Conservation (phyloP, 306 rosid species). For the Gastrolobium bilobum region DNA sequence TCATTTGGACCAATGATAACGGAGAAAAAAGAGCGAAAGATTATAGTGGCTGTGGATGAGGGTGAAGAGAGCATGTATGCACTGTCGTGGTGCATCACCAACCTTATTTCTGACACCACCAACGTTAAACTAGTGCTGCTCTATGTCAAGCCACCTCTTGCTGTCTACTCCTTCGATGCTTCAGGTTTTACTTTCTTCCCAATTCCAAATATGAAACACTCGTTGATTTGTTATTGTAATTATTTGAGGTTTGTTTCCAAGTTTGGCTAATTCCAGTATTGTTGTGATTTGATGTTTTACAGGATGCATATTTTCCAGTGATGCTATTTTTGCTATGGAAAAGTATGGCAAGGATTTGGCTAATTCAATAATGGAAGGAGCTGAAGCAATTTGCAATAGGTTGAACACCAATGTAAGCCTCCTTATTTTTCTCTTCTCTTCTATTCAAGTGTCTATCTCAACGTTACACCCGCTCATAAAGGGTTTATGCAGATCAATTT, state of each 20-base stretch:
- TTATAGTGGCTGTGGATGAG: constrained; percentile 87
- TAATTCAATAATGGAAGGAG: constrained; percentile 71
- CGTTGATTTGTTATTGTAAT: neutral
- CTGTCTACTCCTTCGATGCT: constrained; percentile 60
- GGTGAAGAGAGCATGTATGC: constrained; percentile 86
- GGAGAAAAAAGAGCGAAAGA: constrained; percentile 51
- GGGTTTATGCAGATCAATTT: constrained; percentile 57
- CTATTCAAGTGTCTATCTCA: neutral
- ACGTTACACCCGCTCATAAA: neutral
- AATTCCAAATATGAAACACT: neutral
- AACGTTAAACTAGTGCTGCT: constrained; percentile 66
- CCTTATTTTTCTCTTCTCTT: neutral
- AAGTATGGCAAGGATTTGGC: constrained; percentile 61
- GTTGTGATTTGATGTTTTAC: neutral
- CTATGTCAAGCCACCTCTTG: constrained; percentile 80
- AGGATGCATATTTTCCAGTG: constrained; percentile 66
- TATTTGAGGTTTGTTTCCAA: neutral
- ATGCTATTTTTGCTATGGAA: constrained; percentile 59
- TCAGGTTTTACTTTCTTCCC: constrained; percentile 53
- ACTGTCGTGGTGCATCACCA: constrained; percentile 73
- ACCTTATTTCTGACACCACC: constrained; percentile 57
- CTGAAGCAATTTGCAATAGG: constrained; percentile 61
- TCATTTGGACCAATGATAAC: neutral
- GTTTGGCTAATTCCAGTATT: neutral
- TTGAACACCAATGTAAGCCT: constrained; percentile 50